Conservation (phyloP, 169 alveolate genomes). For the Amoebophrya sp. region DNA sequence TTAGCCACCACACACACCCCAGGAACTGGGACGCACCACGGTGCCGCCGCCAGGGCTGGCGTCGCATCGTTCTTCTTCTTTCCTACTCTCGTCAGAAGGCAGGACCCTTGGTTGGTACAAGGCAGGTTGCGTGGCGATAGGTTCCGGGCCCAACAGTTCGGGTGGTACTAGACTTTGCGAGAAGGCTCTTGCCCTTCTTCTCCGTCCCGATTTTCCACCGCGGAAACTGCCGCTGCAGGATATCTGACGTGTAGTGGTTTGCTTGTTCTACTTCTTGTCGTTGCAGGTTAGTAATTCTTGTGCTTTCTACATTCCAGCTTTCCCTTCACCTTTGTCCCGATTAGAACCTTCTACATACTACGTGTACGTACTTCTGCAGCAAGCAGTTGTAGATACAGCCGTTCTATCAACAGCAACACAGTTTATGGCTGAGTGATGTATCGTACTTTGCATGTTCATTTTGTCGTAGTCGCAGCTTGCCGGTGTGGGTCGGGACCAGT, state of each 20-base stretch:
- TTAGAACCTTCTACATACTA: no score
- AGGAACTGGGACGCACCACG: no score
- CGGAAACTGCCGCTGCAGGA: background rate
- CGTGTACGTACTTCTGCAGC: no score
- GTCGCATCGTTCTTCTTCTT: no score
- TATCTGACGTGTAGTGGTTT: no score
- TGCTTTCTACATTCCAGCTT: no score
- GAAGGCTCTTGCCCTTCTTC: background rate
- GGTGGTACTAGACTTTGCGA: background rate
- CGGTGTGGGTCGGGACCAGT: background rate
- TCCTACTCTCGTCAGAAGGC: no score
- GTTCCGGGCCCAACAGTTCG: background rate
- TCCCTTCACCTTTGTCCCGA: no score
- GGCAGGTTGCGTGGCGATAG: background rate
- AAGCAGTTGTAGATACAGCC: background rate
- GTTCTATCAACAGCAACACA: background rate
- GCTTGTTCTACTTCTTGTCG: no score
- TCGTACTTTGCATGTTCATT: background rate
- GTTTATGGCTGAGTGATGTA: background rate
- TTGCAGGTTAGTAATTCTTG: no score
- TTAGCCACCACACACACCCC: no score
- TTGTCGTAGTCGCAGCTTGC: background rate
- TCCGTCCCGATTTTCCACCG: background rate
- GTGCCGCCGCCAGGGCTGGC: no score
- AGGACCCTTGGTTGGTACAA: background rate